Base-by-base conservation (phyloP, 2,329 filamentous ascomycete species). In the Aspergillus flavus region DNA sequence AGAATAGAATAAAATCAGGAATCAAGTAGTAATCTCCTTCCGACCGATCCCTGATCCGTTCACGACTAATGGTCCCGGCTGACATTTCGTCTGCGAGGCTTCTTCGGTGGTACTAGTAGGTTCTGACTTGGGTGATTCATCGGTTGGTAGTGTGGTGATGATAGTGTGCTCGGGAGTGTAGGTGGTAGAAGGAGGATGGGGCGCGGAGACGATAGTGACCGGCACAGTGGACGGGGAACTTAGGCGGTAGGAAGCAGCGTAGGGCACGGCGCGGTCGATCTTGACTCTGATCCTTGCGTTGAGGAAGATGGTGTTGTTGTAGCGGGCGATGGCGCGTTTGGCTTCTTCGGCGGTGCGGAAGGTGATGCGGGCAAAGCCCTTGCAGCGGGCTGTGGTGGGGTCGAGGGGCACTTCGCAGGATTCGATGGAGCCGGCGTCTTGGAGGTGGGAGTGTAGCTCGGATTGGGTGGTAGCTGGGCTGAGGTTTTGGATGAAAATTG, bases 281-380 rank as follows among this genome's bases (percentile, higher is more conserved):
- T 72, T 69, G 7, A 80, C 74, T 34, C 72, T 67, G 36, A 80
- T 76, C 11, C 66, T 73, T 1, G 69, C 68, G 1, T 75, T 76
- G 61, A 73, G 72, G 58, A 80, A 76, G 6, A 65, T 63, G 19
- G 72, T 63, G 36, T 76, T 76, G 63, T 80, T 75, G 58, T 76
- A 74, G 56, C 73, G 68, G 1, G 64, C 62, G 23, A 77, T 69
- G 14, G 75, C 75, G n/a, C 70, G 69, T 58, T 73, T 74, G 5
- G 78, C 78, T 39, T 79, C 76, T 0, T 79, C 77, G 14, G 68
- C 64, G 11, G 65, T 73, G 43, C 64, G 70, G 64, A 79, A 75
- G 2, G 72, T 75, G 5, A 74, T 72, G 9, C 69, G 74, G 2
- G 73, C 71, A 46, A 72, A 72, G 19, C 68, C 65, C 61, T 68